phyloP scores from a whole-genome alignment of 768 basidiomycete genomes.

The Suillus fuscotomentosus region DNA sequence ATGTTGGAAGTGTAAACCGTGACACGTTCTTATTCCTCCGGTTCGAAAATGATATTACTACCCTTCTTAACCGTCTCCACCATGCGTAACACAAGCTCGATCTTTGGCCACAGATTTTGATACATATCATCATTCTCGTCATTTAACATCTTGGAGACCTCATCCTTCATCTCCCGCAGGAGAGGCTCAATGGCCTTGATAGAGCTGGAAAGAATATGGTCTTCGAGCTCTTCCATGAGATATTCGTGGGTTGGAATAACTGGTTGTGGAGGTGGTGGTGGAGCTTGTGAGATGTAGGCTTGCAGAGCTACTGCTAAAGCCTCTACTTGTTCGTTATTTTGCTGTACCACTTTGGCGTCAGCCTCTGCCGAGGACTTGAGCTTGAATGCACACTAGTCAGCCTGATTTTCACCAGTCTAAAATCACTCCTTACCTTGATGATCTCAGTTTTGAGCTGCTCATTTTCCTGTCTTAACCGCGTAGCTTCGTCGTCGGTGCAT shows the following conservation, averaged over 20 bases:
- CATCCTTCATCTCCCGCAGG: conserved; percentile 20
- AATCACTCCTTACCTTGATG: conserved; percentile 22
- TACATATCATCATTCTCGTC: conserved; percentile 22
- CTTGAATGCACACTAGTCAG: conserved; percentile 14
- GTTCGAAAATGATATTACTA: background rate
- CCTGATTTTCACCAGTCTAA: background rate
- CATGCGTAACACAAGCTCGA: conserved; percentile 28
- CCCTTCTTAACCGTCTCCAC: conserved; percentile 25
- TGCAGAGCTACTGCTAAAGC: conserved; percentile 29
- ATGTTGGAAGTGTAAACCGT: background rate
- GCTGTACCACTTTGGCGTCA: conserved; percentile 16
- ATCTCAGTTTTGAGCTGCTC: conserved; percentile 22
- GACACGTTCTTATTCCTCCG: background rate
- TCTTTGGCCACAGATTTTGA: conserved; percentile 24
- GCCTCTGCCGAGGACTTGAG: conserved; percentile 14
- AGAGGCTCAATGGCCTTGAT: conserved; percentile 21
- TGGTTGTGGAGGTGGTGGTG: conserved; percentile 10
- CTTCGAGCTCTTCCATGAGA: conserved; percentile 25
- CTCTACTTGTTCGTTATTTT: conserved; percentile 22
- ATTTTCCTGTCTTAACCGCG: conserved; percentile 26
- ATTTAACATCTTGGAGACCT: conserved; percentile 22
- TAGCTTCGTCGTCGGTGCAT: conserved; percentile 20
- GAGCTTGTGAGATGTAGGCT: conserved; percentile 30
- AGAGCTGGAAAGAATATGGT: conserved; percentile 23
- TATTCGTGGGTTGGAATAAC: conserved; percentile 29